A percentile compares a stretch with the other conserved stretches of the same genome.
phyloP scores from a whole-genome alignment of 148 eudicot species.

The Amaranthus hypochondriacus region DNA sequence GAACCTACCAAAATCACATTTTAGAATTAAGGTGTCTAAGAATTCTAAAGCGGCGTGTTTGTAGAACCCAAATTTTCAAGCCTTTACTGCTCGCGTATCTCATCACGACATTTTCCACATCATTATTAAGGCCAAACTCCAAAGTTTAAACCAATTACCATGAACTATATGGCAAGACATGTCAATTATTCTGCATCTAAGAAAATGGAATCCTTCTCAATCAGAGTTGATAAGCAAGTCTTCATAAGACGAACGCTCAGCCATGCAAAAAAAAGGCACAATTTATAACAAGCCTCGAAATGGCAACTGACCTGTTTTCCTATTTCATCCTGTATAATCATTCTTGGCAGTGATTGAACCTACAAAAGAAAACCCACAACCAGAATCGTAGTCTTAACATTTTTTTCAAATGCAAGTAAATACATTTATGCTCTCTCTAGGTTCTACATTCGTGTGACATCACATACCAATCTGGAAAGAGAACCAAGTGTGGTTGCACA shows the following conservation, averaged over 20 bases:
- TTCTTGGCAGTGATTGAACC: constrained; percentile 99
- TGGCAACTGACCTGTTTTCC: constrained; percentile 82
- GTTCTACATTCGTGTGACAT: constrained; percentile 13
- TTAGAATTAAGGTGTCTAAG: too few relatives aligned
- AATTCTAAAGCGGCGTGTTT: too few relatives aligned
- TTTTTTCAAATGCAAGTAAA: neutral
- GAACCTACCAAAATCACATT: too few relatives aligned
- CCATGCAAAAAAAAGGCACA: neutral
- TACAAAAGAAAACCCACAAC: constrained; percentile 32
- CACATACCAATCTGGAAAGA: constrained; percentile 85
- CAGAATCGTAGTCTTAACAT: neutral
- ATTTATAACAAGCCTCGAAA: constrained; percentile 15
- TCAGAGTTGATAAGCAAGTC: neutral
- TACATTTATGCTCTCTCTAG: neutral
- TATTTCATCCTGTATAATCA: constrained; percentile 94
- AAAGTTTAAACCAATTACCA: neutral
- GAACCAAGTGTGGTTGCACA: constrained; percentile 94
- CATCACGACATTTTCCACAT: neutral
- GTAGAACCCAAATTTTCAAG: neutral
- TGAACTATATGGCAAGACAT: neutral
- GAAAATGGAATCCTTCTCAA: neutral
- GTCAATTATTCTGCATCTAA: neutral
- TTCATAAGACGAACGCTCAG: constrained; percentile 4
- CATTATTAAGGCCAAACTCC: neutral
- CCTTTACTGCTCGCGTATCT: neutral